Base-by-base conservation (phyloP, 768 basidiomycete species). In the Collybia nuda region DNA sequence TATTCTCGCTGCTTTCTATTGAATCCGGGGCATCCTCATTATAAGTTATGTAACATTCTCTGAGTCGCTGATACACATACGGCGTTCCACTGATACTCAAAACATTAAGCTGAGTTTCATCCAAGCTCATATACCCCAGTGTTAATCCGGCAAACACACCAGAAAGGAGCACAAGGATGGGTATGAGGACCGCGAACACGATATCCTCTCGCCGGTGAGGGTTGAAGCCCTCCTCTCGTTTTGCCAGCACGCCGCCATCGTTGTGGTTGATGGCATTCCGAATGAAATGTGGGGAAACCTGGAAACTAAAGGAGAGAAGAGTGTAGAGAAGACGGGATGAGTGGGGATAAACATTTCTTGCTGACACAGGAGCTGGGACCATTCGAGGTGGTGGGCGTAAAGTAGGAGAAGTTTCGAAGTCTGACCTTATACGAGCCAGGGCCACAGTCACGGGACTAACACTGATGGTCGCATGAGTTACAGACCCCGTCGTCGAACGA, bases 131-230 rank as follows among this genome's bases (percentile, higher is more conserved):
- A 67, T 92, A 94, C 28, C 93, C 93, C 40, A 95, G 74, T 51
- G 93, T 95, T 57, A 94, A 75, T 67, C 93, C 90, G 77, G 92
- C 92, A 80, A 94, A 93, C 51, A 93, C 59, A 63, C 92, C 92
- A 51, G 88, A 93, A 55, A 88, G 62, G 42, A 92, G 64, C 46
- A 94, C 93, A 59, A 93, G 85, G 28, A 93, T 62, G 46, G 93
- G 93, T 36, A 39, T 47, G 9, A 46, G 45, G 19, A 23, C 26
- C 19, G 45, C 74, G 46, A 77, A 78, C 46, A 66, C 65, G 54
- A 75, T 73, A 51, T 62, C 61, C 51, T 64, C 64, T 17, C 67
- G 44, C 11, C 53, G 47, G 48, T 70, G 62, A 1, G 60, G 63
- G 53, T 72, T 54, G 51, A 72, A 67, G 24, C 66, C 47, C 19